phyloP scores from a whole-genome alignment of 176 grass and related monocot genomes.

The Carex scoparia region DNA sequence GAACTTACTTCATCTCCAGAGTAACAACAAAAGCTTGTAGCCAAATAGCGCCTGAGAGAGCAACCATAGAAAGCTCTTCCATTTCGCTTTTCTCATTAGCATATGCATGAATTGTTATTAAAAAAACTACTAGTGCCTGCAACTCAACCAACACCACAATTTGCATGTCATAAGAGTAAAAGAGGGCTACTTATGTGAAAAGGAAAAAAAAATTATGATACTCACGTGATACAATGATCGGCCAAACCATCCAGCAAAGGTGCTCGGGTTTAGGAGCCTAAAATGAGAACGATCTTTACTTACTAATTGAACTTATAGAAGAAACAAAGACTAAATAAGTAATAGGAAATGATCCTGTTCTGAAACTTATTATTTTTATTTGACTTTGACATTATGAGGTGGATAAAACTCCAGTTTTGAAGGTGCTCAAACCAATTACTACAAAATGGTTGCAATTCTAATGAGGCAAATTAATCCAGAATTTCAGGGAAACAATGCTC shows the following conservation, averaged over 20 bases:
- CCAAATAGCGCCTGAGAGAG: constrained; percentile 88
- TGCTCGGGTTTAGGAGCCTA: constrained; percentile 96
- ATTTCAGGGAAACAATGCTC: background rate
- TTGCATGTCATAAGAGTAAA: background rate
- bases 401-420: background rate
- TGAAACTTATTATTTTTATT: background rate
- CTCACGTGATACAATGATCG: constrained; percentile 93
- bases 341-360: background rate
- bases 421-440: background rate
- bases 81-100: constrained; percentile 89
- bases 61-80: constrained; percentile 94
- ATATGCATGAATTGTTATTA: constrained; percentile 77
- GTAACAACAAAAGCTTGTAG: constrained; percentile 88
- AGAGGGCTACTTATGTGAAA: background rate
- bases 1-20: constrained; percentile 72
- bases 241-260: constrained; percentile 99
- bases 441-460: background rate
- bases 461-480: background rate
- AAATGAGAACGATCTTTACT: constrained; percentile 22
- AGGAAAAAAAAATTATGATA: background rate
- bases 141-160: constrained; percentile 21
- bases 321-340: background rate
- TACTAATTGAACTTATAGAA: background rate
- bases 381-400: background rate
- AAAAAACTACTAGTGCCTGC: constrained; percentile 69